Conservation (phyloP, 2,329 filamentous ascomycete genomes). For the Pseudogymnoascus verrucosus region DNA sequence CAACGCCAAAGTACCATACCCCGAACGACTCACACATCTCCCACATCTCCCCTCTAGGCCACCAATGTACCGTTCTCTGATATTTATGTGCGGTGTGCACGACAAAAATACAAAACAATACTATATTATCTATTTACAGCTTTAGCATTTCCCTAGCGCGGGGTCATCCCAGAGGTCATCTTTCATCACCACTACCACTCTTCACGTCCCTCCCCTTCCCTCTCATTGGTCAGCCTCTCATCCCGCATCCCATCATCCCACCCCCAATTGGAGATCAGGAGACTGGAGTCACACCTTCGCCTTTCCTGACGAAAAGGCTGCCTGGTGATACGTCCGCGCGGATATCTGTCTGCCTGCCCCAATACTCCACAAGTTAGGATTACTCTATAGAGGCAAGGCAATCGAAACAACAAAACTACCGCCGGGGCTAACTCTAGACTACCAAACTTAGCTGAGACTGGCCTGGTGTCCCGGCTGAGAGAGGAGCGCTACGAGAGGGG, state of each 20-base stretch:
- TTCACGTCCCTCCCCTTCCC: too few species aligned
- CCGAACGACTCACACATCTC: not conserved
- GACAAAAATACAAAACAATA: not conserved
- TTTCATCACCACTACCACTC: not conserved
- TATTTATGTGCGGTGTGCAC: not conserved
- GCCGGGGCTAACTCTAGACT: not conserved
- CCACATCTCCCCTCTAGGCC: not conserved
- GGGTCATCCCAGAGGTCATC: not conserved
- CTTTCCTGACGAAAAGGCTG: not conserved
- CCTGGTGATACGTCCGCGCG: not conserved
- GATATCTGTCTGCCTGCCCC: not conserved
- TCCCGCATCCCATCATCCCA: not conserved
- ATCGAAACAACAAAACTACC: not conserved
- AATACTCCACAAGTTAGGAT: too few species aligned
- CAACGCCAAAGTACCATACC: not conserved
- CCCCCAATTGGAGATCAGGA: not conserved
- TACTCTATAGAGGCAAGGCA: too few species aligned
- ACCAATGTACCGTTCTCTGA: too few species aligned
- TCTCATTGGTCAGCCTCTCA: not conserved
- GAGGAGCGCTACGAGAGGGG: too few species aligned
- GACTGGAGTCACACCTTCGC: not conserved
- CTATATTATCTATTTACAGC: not conserved
- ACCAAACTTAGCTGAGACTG: not conserved
- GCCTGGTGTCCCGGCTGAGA: not conserved
- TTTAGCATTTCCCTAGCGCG: not conserved